These are phyloP conservation scores for Trypanosomatidae sp. DNA, from an alignment of 208 protist species.

Conservation along the genomic window DNA sequence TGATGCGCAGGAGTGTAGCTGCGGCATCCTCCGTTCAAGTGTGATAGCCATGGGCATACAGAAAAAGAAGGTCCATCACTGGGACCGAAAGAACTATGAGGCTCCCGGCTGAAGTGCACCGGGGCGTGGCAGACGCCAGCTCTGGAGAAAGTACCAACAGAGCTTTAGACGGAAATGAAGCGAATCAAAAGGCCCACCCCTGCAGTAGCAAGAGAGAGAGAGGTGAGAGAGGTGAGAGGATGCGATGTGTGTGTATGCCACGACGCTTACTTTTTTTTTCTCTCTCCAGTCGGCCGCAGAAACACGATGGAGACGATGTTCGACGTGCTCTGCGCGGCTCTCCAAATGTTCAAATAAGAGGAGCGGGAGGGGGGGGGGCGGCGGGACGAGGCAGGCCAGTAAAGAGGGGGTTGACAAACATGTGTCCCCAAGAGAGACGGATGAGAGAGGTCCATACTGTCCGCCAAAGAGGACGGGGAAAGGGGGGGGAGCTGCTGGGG, in stretches of 20 bases:
- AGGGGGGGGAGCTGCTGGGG: not conserved
- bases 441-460: not conserved
- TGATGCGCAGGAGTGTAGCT: constrained; percentile 22
- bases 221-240: not conserved
- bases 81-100: not conserved
- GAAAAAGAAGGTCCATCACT: not conserved
- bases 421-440: not conserved
- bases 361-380: no score
- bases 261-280: no score
- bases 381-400: no score
- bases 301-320: no score
- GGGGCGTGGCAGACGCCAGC: not conserved
- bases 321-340: no score
- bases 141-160: constrained; percentile 4
- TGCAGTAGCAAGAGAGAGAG: not conserved
- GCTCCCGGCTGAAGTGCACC: no score
- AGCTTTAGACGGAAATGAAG: not conserved
- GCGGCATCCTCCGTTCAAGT: not conserved
- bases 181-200: not conserved
- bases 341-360: no score
- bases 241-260: no score
- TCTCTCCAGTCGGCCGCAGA: no score
- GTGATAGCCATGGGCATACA: not conserved
- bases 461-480: not conserved
- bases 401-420: no score